A percentile compares a stretch with the other conserved stretches of the same genome.
phyloP scores from a whole-genome alignment of 495 filamentous ascomycete species.

The Penicillium canescens region DNA sequence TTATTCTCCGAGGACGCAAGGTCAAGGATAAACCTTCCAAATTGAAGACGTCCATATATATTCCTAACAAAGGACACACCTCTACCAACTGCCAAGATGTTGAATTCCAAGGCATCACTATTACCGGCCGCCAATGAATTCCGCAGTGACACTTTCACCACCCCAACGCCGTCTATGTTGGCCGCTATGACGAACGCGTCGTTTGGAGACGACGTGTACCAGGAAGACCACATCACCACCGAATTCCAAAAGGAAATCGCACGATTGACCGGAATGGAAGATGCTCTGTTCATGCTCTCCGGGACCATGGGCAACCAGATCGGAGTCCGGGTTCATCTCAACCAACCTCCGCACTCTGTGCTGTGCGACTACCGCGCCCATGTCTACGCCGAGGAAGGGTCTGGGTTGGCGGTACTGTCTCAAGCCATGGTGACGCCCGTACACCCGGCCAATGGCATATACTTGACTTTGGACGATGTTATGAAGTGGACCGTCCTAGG shows the following conservation, averaged over 20 bases:
- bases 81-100: not conserved
- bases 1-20: too few species aligned
- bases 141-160: slow-evolving; percentile 68
- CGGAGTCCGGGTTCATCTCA: slow-evolving; percentile 64
- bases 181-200: slow-evolving; percentile 55
- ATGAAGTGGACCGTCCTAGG: slow-evolving; percentile 42
- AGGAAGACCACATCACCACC: slow-evolving; percentile 62
- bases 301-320: slow-evolving; percentile 89
- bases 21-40: not conserved
- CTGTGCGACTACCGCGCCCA: slow-evolving; percentile 68
- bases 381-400: slow-evolving; percentile 71
- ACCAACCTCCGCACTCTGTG: slow-evolving; percentile 69
- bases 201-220: slow-evolving; percentile 74
- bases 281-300: slow-evolving; percentile 70
- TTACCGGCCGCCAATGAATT: slow-evolving; percentile 37
- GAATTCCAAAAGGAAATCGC: slow-evolving; percentile 67
- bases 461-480: slow-evolving; percentile 71
- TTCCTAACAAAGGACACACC: not conserved
- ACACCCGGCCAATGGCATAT: slow-evolving; percentile 59
- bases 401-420: slow-evolving; percentile 61
- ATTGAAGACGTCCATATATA: not conserved
- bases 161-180: slow-evolving; percentile 72
- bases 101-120: not conserved
- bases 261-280: slow-evolving; percentile 64
- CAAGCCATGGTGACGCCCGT: slow-evolving; percentile 61